Evolutionary conservation across 768 basidiomycete species (phyloP).

Genomic region (Tulasnella sp.): DNA sequence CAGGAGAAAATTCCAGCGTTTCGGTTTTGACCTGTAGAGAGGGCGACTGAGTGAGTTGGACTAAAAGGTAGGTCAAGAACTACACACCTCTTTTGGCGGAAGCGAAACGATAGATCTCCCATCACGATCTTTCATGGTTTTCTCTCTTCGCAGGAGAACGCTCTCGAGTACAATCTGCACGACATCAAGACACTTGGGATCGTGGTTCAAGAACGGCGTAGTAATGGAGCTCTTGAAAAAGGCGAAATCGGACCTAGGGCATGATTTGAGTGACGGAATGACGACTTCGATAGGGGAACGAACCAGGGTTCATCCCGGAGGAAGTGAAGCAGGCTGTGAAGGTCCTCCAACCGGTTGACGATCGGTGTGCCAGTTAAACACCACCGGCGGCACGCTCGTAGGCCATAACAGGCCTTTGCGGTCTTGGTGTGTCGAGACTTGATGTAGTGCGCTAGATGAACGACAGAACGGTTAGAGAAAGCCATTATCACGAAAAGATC

Average conservation of each 20-base stretch:
- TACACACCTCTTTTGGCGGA: slow-evolving; percentile 75
- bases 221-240: slow-evolving; percentile 90
- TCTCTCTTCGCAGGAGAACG: slow-evolving; percentile 85
- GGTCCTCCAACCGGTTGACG: slow-evolving; percentile 89
- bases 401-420: slow-evolving; percentile 84
- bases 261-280: not conserved
- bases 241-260: slow-evolving; percentile 61
- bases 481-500: not conserved
- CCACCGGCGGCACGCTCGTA: slow-evolving; percentile 82
- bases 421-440: slow-evolving; percentile 88
- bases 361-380: slow-evolving; percentile 96
- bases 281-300: not conserved
- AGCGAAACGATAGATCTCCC: slow-evolving; percentile 88
- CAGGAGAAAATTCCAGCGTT: slow-evolving; percentile 73
- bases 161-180: slow-evolving; percentile 94
- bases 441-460: slow-evolving; percentile 73
- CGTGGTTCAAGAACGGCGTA: slow-evolving; percentile 85
- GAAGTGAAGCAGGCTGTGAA: slow-evolving; percentile 55
- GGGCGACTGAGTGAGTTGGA: slow-evolving; percentile 25
- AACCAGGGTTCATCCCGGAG: slow-evolving; percentile 33
- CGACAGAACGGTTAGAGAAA: not conserved
- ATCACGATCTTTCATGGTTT: slow-evolving; percentile 84
- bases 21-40: slow-evolving; percentile 64
- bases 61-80: not conserved
- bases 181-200: slow-evolving; percentile 91